Percentiles rank a stretch among this genome's conserved stretches.
Evolutionary conservation across 495 filamentous ascomycete species (phyloP).

Genomic region (Delitschia confertaspora): DNA sequence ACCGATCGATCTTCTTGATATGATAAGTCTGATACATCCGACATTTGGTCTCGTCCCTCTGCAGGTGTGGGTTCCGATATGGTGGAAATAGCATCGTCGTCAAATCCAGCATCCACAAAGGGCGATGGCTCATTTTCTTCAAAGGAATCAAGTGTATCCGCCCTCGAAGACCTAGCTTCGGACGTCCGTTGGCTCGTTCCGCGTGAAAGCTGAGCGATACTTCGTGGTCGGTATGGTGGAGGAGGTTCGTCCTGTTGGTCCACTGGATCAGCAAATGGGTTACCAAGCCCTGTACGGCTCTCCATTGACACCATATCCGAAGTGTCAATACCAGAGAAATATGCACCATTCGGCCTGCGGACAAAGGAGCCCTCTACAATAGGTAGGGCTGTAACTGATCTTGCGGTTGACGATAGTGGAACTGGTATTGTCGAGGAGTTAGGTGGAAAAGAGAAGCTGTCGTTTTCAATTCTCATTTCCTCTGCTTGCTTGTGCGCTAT

Average conservation of each 20-base stretch:
- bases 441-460: conserved; percentile 3
- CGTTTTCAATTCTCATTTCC: conserved; percentile 14
- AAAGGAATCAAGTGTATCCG: conserved; percentile 8
- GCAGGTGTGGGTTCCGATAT: conserved; percentile 9
- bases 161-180: conserved; percentile 8
- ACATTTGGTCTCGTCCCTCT: conserved; percentile 10
- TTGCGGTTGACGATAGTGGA: conserved; percentile 2
- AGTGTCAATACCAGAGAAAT: conserved; percentile 26
- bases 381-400: conserved; percentile 8
- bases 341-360: conserved; percentile 22
- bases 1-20: conserved; percentile 24
- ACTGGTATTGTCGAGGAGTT: conserved; percentile 5
- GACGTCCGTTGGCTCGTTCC: conserved; percentile 17
- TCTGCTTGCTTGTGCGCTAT: not conserved
- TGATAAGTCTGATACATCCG: conserved; percentile 21
- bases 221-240: conserved; percentile 25
- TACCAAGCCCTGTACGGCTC: conserved; percentile 17
- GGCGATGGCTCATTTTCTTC: conserved; percentile 11
- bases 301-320: conserved; percentile 21
- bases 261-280: conserved; percentile 21
- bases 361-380: conserved; percentile 10
- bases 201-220: conserved; percentile 15
- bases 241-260: conserved; percentile 20
- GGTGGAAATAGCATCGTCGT: conserved; percentile 20
- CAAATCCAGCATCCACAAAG: conserved; percentile 18